Conservation (phyloP, 805 yeast genomes). For the Lipomyces yamadae region DNA sequence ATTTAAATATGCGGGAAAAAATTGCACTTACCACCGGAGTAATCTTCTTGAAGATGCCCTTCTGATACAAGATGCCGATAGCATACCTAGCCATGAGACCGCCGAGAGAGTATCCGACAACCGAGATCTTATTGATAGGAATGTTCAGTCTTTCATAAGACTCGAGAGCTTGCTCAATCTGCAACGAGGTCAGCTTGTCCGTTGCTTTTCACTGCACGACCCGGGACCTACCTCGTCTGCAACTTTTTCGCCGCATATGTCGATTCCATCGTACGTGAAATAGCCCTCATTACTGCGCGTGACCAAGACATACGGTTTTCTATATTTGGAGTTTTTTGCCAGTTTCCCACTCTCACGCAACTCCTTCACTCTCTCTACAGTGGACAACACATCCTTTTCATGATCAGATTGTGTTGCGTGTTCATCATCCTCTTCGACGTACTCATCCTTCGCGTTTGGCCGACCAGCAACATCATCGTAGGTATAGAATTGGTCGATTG, state of each 20-base stretch:
- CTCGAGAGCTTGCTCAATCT: slow-evolving; percentile 36
- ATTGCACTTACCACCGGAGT: slow-evolving; percentile 52
- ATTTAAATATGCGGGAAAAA: neutral
- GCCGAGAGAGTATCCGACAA: slow-evolving; percentile 84
- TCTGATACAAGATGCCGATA: slow-evolving; percentile 67
- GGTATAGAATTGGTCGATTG: slow-evolving; percentile 30
- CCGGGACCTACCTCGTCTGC: slow-evolving; percentile 60
- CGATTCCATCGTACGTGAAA: slow-evolving; percentile 84
- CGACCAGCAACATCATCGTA: slow-evolving; percentile 40
- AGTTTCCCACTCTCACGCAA: slow-evolving; percentile 38
- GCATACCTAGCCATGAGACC: slow-evolving; percentile 83
- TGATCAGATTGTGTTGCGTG: slow-evolving; percentile 25
- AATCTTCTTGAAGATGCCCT: slow-evolving; percentile 58
- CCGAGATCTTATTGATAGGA: slow-evolving; percentile 66
- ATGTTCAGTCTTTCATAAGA: slow-evolving; percentile 37
- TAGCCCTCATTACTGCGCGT: slow-evolving; percentile 70
- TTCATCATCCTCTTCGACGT: slow-evolving; percentile 47
- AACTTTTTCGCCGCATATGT: slow-evolving; percentile 78
- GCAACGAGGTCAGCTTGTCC: slow-evolving; percentile 43
- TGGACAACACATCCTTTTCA: slow-evolving; percentile 34
- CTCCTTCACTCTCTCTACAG: slow-evolving; percentile 38
- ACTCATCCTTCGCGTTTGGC: slow-evolving; percentile 8
- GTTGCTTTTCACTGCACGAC: slow-evolving; percentile 37
- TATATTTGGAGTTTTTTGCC: slow-evolving; percentile 29
- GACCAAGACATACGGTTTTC: slow-evolving; percentile 46